Evolutionary conservation across 2,329 filamentous ascomycete genomes (phyloP).

Genomic region (Monilinia polystroma): DNA sequence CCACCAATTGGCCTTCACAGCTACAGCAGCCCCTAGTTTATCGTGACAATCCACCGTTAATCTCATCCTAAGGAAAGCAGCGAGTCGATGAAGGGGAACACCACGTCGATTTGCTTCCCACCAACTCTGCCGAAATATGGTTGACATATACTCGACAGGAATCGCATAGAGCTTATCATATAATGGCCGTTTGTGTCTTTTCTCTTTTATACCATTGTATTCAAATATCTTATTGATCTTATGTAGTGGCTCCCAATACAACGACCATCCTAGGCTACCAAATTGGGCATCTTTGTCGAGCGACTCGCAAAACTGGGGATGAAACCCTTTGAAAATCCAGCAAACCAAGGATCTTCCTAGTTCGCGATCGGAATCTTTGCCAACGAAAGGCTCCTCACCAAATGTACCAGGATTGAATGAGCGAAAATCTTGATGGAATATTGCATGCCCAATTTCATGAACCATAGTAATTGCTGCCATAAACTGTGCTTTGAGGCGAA

Average conservation of each 20-base stretch:
- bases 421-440: constrained; percentile 33
- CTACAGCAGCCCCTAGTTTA: not conserved
- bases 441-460: constrained; percentile 36
- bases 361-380: constrained; percentile 27
- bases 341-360: constrained; percentile 31
- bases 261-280: constrained; percentile 17
- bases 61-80: not conserved
- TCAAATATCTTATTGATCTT: not conserved
- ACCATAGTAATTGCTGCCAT: constrained; percentile 35
- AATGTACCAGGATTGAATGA: constrained; percentile 23
- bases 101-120: constrained; percentile 10
- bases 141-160: constrained; percentile 13
- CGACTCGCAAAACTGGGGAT: constrained; percentile 25
- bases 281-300: constrained; percentile 5
- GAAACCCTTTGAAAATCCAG: constrained; percentile 33
- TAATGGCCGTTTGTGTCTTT: constrained; percentile 7
- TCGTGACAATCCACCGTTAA: not conserved
- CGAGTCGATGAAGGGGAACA: constrained; percentile 1
- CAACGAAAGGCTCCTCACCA: constrained; percentile 31
- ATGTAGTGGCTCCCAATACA: constrained; percentile 19
- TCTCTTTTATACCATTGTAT: not conserved
- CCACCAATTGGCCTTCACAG: constrained; percentile 15
- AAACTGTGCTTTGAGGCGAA: constrained; percentile 31
- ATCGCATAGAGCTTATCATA: constrained; percentile 5
- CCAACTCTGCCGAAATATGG: constrained; percentile 2